Evolutionary conservation across 345 rosid genomes (phyloP).

Genomic region (Citrus sp.): DNA sequence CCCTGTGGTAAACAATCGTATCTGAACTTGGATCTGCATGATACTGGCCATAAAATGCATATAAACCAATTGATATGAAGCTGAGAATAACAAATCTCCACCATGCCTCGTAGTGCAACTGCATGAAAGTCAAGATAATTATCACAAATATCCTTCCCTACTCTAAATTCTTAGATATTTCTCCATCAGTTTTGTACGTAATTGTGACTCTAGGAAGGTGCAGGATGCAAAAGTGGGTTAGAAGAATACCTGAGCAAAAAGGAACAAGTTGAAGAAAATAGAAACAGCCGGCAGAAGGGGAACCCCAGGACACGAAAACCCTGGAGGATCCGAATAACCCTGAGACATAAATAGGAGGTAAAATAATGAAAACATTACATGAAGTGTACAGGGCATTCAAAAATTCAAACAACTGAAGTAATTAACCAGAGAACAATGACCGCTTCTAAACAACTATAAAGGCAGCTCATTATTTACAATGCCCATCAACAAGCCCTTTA

Average conservation of each 20-base stretch:
- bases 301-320: slow-evolving; percentile 90
- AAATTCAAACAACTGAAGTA: background rate
- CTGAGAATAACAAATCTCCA: slow-evolving; percentile 71
- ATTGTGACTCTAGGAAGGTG: background rate
- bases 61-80: slow-evolving; percentile 50
- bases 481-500: background rate
- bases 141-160: background rate
- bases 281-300: slow-evolving; percentile 74
- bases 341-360: slow-evolving; percentile 27
- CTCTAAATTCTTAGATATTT: slow-evolving; percentile 1
- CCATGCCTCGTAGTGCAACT: slow-evolving; percentile 97
- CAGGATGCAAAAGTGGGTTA: background rate
- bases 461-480: background rate
- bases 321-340: slow-evolving; percentile 55
- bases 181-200: background rate
- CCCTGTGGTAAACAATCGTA: slow-evolving; percentile 51
- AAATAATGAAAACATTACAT: background rate
- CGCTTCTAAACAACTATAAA: background rate
- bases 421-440: background rate
- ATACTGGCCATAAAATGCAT: slow-evolving; percentile 83
- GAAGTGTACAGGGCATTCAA: background rate
- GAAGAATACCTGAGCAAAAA: slow-evolving; percentile 82
- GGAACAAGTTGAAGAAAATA: slow-evolving; percentile 89
- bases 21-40: slow-evolving; percentile 64
- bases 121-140: slow-evolving; percentile 17